Evolutionary conservation across 2,329 filamentous ascomycete species (phyloP), one percentile per base, ranked within the genome.

Genomic region (Sporothrix sp.): DNA sequence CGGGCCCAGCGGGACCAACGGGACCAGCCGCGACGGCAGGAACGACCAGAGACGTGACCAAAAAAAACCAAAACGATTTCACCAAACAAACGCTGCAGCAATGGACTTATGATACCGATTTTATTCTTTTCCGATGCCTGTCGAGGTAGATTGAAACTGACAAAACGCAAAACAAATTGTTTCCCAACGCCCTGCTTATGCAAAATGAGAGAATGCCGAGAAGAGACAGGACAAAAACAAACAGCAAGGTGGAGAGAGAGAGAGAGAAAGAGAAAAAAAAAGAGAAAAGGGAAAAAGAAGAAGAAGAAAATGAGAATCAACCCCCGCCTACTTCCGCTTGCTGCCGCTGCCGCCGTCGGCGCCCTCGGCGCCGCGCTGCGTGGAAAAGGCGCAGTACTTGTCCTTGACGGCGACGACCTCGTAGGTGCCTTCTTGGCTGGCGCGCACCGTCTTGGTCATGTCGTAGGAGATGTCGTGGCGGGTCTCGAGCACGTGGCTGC

Each of bases 321-420:
- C 58, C 49, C 63, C 71, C 63, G 4, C n/a, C 25, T 20, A 44
- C 7, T 45, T 53, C 53, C 59, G 51, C 63, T 73, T 65, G 62
- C 68, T 61, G 32, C 51, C 39, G 30, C 36, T 50, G 40, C 52
- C 36, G 23, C 32, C 36, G 40, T 72, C 70, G 57, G 68, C 71
- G 53, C 67, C 75, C 47, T 72, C 72, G 40, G 70, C 69, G 35
- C 74, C 68, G 57, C 79, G 76, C 62, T 83, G 77, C 54, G 82
- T 91, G 40, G 87, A 87, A 66, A 95, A 95, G 23, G 87, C 83
- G 65, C 93, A 98, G 70, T 80, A 94, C 61, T 81, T 81, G 68
- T 98, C 93, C 73, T 94, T 94, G 68, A 98, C 95, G 10, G 87
- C 84, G 27, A 97, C 87, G 16, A 98, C 91, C 70, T 98, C 93